Evolutionary conservation across 1,284 basidiomycete species (phyloP), one percentile per base, ranked within the genome.

Genomic region (Malassezia globosa): DNA sequence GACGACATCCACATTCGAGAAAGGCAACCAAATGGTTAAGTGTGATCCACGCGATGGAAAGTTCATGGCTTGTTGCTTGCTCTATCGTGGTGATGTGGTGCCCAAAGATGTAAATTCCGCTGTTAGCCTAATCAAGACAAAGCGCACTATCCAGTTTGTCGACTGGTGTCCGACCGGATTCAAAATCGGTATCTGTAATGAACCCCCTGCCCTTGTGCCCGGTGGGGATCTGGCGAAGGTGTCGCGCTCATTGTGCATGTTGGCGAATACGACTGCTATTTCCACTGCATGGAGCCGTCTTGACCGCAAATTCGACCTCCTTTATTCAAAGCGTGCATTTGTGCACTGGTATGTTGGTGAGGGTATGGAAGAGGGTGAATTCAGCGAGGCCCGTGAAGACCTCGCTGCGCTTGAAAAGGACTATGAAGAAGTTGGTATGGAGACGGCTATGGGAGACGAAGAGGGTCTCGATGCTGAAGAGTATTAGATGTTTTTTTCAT

Each of bases 91-190:
- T 64, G 90, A 97, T 72, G 89, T 96, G 61, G 90, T 92, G 42
- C 88, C 90, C 67, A 95, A 95, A 79, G 92, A 96, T 73, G 85
- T 84, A 69, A 87, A 90, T 66, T 82, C 85, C 54, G 90, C 92
- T 52, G 85, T 96, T 61, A 82, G 85, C 48, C 84, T 80, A 66
- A 87, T 96, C 78, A 95, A 92, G 80, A 95, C 89, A 55, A 72
- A 72, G 66, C 65, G 70, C 33, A 72, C 70, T 33, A 95, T 97
- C 69, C 89, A 94, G 73, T 89, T 89, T 66, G 74, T 75, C 62
- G 92, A 97, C 74, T 97, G 92, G 92, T 96, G 92, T 77, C 88
- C 89, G 41, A 95, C 90, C 81, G 90, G 73, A 81, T 95, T 84
- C 92, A 94, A 80, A 80, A 80, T 69, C 45, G 90, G 90, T 74